Conservation (phyloP, 805 yeast genomes). For the Nakazawaea anatomiae region DNA sequence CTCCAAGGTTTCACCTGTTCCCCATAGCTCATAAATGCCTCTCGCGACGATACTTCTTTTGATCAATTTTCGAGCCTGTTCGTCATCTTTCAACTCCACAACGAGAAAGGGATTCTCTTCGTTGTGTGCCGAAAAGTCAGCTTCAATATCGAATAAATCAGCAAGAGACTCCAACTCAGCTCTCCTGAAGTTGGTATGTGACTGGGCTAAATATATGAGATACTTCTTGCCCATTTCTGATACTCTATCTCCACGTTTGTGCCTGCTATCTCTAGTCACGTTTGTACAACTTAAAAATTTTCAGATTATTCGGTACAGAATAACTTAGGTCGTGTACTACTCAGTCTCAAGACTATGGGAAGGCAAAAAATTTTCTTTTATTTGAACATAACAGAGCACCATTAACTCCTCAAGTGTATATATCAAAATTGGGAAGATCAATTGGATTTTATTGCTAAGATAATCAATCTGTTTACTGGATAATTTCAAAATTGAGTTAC, state of each 20-base stretch:
- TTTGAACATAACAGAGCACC: background rate
- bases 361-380: background rate
- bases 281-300: background rate
- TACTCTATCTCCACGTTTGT: no score
- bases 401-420: no score
- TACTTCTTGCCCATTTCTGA: constrained; percentile 45
- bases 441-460: no score
- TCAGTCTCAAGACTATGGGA: background rate
- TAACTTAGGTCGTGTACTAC: no score
- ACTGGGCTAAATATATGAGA: constrained; percentile 79
- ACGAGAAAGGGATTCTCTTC: constrained; percentile 64
- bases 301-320: background rate
- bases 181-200: constrained; percentile 67
- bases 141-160: constrained; percentile 43
- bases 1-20: constrained; percentile 51
- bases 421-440: no score
- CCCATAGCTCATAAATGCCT: constrained; percentile 84
- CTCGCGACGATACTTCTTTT: constrained; percentile 63
- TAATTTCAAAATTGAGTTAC: no score
- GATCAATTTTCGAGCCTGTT: constrained; percentile 59
- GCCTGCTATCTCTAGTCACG: no score
- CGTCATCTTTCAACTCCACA: constrained; percentile 60
- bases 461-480: no score
- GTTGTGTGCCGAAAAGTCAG: constrained; percentile 57
- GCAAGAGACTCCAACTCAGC: constrained; percentile 89